Evolutionary conservation across 768 basidiomycete species (phyloP), one percentile per base, ranked within the genome.

Genomic region (Pleurotus tuoliensis): DNA sequence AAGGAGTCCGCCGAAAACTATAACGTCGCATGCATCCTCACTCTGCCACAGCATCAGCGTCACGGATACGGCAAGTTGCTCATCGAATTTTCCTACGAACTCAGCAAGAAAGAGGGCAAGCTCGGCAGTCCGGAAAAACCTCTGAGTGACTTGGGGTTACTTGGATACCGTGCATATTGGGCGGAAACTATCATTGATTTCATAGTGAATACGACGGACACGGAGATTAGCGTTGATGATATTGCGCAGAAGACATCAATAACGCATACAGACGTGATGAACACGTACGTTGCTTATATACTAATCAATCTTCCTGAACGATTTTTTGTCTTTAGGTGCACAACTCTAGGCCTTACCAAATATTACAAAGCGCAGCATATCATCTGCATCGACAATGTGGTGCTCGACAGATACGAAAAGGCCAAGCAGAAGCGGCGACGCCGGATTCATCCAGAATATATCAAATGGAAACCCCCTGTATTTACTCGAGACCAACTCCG

Each of bases 81-180:
- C 38, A 99, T 99, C 70, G 94, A 98, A 67, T 99, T 99, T 69
- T 96, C 94, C 1, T 99, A 98, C 75, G 94, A 98, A 66, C 82
- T 98, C 37, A 93, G 89, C 78, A 98, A 98, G 79, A 88, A 89
- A 64, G 97, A 99, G 70, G 87, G 87, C 56, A 98, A 96, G 68
- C 83, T 94, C 8, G 97, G 97, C 15, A 94, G 91, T 66, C 97
- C 97, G 4, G 97, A 99, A 79, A 99, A 99, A 70, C 97, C 97
- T 9, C 81, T 99, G 38, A 89, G 86, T 67, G 97, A 99, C 75
- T 78, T 99, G 47, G 97, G 97, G 20, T 73, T 99, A 58, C 77
- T 99, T 60, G 79, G 90, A 41, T 99, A 99, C 70, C 82, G 96
- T 55, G 92, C 96, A 37, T 99, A 95, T 66, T 99, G 97, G 97